Evolutionary conservation across 2,329 filamentous ascomycete genomes (phyloP), one percentile per base, ranked within the genome.

Genomic region (Dothistroma septosporum): DNA sequence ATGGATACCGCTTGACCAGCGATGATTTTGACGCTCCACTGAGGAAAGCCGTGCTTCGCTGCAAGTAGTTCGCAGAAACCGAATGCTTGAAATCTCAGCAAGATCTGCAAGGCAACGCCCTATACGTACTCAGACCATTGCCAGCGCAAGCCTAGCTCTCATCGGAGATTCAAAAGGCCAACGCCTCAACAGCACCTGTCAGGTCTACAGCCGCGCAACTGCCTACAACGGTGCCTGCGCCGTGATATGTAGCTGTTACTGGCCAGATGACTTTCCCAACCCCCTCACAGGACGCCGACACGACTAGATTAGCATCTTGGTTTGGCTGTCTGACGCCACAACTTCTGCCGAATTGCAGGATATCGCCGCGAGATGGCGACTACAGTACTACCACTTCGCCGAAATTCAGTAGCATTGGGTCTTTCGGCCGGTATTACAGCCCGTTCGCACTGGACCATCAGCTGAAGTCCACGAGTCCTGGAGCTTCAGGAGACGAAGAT

Each of bases 271-370:
- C 68, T 72, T 72, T 11, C 28, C 79, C 78, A 75, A 74, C 0
- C 61, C 70, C 2, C 78, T 76, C 0, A 68, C 81, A 2, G 82
- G 81, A 9, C 82, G 84, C 64, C 77, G 81, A 21, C 79, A 84
- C 69, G 82, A 84, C 66, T 84, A 82, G 82, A 82, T 84, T 65
- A 79, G 78, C n/a, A 73, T 79, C 0, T 78, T 84, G 37, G 76
- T 84, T 28, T 84, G 80, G 79, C 75, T 85, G 0, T 73, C 75
- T 0, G 72, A 72, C 10, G 70, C 74, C 1, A 75, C 74, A 1
- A 72, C 72, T 0, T 69, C 72, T 0, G 75, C 79, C 0, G 79
- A 76, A 0, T 70, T 84, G 32, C 67, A 78, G 1, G 81, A 80
- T 22, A 78, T 83, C 8, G 82, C 81, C 22, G 80, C 81, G 79